These are phyloP conservation scores for Albifimbria verrucaria DNA, from an alignment of 2,329 filamentous ascomycete genomes.

Conservation along the genomic window DNA sequence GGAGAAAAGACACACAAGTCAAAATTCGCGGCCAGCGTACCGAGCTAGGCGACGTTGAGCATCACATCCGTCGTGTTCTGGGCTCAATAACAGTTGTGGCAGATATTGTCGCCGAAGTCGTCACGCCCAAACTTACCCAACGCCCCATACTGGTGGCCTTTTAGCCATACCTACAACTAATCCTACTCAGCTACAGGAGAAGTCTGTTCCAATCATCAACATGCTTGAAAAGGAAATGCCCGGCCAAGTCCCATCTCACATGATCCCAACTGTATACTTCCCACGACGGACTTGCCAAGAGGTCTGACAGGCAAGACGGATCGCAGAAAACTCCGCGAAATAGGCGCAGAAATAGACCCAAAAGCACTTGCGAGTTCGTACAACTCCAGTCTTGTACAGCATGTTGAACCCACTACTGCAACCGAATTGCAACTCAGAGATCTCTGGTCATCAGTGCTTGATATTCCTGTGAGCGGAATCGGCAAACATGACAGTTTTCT, in stretches of 20 bases:
- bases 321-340: conserved; percentile 7
- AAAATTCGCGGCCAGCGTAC: conserved; percentile 58
- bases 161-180: too few species aligned
- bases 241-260: too few species aligned
- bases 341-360: conserved; percentile 1
- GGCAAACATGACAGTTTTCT: conserved; percentile 45
- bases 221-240: too few species aligned
- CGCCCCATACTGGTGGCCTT: too few species aligned
- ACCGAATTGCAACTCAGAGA: conserved; percentile 15
- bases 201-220: too few species aligned
- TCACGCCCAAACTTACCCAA: too few species aligned
- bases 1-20: conserved; percentile 56
- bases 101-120: conserved; percentile 8
- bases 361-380: neutral
- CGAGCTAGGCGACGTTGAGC: conserved; percentile 39
- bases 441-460: conserved; percentile 35
- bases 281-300: too few species aligned
- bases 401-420: neutral
- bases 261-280: too few species aligned
- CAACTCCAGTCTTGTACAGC: neutral
- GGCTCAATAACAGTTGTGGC: neutral
- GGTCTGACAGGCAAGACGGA: conserved; percentile 13
- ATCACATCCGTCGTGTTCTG: conserved; percentile 8
- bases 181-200: too few species aligned
- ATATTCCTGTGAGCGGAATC: conserved; percentile 27